Conservation (phyloP, 75 land plant species). For the Chamaecyparis obtusa region DNA sequence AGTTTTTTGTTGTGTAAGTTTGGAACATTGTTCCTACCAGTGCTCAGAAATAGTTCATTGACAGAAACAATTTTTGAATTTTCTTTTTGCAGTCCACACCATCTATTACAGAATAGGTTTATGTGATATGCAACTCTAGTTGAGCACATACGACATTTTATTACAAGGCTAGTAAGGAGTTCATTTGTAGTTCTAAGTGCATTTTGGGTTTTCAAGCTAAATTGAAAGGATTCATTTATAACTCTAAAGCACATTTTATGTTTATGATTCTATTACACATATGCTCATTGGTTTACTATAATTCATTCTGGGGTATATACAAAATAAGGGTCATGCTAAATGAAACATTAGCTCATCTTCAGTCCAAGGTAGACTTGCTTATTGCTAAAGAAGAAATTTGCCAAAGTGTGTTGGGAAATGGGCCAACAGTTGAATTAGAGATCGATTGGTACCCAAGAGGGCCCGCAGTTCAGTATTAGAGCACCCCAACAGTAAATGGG, state of each 20-base stretch:
- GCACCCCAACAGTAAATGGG: too few relatives aligned
- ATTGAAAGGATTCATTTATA: neutral
- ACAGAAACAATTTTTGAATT: neutral
- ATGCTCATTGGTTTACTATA: too few relatives aligned
- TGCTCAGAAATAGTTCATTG: neutral
- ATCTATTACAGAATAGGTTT: neutral
- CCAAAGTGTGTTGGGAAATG: too few relatives aligned
- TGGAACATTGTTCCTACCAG: neutral
- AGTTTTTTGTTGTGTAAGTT: neutral
- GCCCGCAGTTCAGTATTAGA: too few relatives aligned
- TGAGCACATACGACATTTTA: neutral
- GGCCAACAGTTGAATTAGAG: too few relatives aligned
- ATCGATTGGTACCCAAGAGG: too few relatives aligned
- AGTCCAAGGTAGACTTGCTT: neutral
- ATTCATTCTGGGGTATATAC: neutral
- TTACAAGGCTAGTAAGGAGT: neutral
- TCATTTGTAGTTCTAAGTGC: neutral
- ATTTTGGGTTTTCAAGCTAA: too few relatives aligned
- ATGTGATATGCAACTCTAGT: neutral
- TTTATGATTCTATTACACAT: too few relatives aligned
- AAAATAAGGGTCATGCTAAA: neutral
- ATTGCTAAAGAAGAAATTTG: neutral
- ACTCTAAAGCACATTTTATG: neutral
- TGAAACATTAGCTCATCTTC: neutral
- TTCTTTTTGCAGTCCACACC: neutral